These are phyloP conservation scores for Plasmodium cynomolgi DNA, from an alignment of 169 alveolate species.

Conservation along the genomic window DNA sequence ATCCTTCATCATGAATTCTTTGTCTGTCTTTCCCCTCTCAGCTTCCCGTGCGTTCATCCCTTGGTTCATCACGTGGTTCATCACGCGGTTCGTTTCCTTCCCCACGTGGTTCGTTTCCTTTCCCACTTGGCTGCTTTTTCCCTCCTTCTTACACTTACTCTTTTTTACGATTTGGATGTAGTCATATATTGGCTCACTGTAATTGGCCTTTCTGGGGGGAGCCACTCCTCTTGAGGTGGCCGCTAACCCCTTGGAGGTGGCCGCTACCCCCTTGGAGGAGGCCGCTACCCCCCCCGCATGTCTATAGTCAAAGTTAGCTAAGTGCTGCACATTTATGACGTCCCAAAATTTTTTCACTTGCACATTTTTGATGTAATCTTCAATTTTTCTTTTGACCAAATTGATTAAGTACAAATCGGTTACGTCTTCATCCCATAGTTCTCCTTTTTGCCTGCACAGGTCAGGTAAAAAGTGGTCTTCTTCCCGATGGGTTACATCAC, in stretches of 20 bases:
- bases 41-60: no score
- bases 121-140: slow-evolving; percentile 13
- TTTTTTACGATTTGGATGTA: slow-evolving; percentile 56
- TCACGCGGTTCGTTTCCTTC: no score
- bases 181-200: slow-evolving; percentile 49
- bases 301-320: slow-evolving; percentile 55
- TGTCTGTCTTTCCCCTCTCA: slow-evolving; percentile 21
- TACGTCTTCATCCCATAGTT: slow-evolving; percentile 1
- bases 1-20: slow-evolving; percentile 36
- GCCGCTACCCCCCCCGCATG: background rate
- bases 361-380: slow-evolving; percentile 65
- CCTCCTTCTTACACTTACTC: slow-evolving; percentile 9
- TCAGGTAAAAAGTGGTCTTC: background rate
- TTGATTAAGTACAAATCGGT: slow-evolving; percentile 61
- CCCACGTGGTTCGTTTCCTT: background rate
- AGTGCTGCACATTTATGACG: slow-evolving; percentile 20
- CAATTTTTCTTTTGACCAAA: slow-evolving; percentile 36
- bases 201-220: background rate
- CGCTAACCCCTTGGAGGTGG: background rate
- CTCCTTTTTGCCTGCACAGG: background rate
- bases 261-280: background rate
- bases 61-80: no score
- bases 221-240: background rate
- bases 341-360: slow-evolving; percentile 66
- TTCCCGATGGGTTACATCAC: background rate